Percentiles rank a stretch among this genome's conserved stretches.
Conservation (phyloP, 257 asterid genomes). For the Solanum lignicaule region DNA sequence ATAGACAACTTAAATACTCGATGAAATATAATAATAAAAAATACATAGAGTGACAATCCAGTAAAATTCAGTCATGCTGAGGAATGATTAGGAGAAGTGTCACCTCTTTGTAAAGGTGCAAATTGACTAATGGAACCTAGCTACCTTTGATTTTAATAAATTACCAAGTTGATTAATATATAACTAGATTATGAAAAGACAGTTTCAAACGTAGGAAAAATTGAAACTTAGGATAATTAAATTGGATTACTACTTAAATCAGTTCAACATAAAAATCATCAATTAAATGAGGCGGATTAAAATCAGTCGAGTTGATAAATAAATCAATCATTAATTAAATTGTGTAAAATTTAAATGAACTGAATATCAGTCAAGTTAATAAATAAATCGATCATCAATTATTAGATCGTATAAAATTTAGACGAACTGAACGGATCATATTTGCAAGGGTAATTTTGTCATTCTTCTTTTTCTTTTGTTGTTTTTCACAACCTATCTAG, state of each 20-base stretch:
- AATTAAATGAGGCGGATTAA: not conserved
- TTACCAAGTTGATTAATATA: not conserved
- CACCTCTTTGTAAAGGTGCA: not conserved
- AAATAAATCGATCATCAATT: not conserved
- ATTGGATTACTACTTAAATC: not conserved
- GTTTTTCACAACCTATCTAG: not conserved
- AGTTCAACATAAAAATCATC: not conserved
- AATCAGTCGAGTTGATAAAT: not conserved
- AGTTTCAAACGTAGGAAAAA: not conserved
- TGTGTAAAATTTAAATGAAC: not conserved
- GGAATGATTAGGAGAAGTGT: not conserved
- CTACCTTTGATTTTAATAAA: not conserved
- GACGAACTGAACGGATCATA: not conserved
- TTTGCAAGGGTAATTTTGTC: not conserved
- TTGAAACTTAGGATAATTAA: not conserved
- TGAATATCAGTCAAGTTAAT: not conserved
- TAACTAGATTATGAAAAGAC: not conserved
- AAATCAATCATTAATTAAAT: not conserved
- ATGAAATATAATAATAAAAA: not conserved
- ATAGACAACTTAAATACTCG: not conserved
- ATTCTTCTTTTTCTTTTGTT: no score
- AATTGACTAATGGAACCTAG: not conserved
- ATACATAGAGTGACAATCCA: not conserved
- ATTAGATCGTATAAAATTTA: not conserved
- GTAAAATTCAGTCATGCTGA: not conserved